Evolutionary conservation across 2,329 filamentous ascomycete genomes (phyloP), one percentile per base, ranked within the genome.

Genomic region (Triangularia setosa): DNA sequence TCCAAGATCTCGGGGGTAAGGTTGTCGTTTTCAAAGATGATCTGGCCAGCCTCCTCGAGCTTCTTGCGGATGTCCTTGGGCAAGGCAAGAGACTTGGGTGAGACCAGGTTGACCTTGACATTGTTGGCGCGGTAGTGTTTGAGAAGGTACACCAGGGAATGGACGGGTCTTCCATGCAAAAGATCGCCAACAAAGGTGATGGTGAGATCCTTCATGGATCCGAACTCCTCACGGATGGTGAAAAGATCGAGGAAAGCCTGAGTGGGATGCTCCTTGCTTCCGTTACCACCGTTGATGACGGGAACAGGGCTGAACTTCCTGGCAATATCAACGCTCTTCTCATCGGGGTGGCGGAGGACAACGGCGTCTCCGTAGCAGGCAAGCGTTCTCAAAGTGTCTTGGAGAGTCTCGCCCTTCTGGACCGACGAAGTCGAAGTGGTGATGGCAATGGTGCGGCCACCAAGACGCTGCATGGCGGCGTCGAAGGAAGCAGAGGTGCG

Each of bases 241-340:
- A 97, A 99, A 64, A 99, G 89, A 74, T 99, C 95, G 23, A 99
- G 83, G 84, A 99, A 95, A 0, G 95, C 95, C 79, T 99, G 95
- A 0, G 95, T 99, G 0, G 95, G 95, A 79, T 99, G 95, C 81
- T 99, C 95, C 72, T 92, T 89, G 79, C 90, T 93, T 68, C 95
- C 95, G 76, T 99, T 99, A 59, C 95, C 95, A 69, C 93, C 95
- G 75, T 99, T 99, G 83, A 99, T 94, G 73, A 99, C 88, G 1
- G 95, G 95, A 0, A 97, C 92, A 16, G 90, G 88, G 53, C 92
- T 93, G 80, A 90, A 96, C 75, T 93, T 94, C 72, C 90, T 89
- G 0, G 94, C 95, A 59, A 90, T 86, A 60, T 93, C 88, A 25
- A 92, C 91, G 66, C 90, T 93, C 69, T 83, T 84, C 75, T 93